Evolutionary conservation across 768 basidiomycete genomes (phyloP).

Genomic region (Phanerochaete sordida): DNA sequence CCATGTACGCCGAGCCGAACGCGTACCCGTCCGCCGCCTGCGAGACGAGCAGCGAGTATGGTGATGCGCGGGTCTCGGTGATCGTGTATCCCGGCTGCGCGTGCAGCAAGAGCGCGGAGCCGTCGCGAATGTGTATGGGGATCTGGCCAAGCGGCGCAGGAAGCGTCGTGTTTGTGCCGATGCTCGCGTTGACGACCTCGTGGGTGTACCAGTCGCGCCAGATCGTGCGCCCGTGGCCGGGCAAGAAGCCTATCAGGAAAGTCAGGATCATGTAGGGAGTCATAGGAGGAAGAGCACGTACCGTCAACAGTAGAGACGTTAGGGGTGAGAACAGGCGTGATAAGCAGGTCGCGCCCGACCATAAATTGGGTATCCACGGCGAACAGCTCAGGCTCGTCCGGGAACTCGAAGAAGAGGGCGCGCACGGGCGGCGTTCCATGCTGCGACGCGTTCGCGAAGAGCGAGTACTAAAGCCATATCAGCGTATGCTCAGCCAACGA

Average conservation of each 20-base stretch:
- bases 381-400: constrained; percentile 62
- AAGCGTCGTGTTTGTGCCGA: constrained; percentile 45
- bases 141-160: constrained; percentile 72
- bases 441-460: constrained; percentile 66
- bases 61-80: constrained; percentile 10
- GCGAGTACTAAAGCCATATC: constrained; percentile 50
- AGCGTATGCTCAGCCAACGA: not conserved
- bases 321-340: constrained; percentile 71
- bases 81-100: constrained; percentile 62
- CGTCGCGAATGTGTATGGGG: constrained; percentile 70
- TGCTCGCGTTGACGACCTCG: constrained; percentile 41
- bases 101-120: constrained; percentile 62
- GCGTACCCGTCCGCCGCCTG: constrained; percentile 46
- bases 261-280: not conserved
- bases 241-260: constrained; percentile 51
- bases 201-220: constrained; percentile 81
- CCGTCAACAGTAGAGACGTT: constrained; percentile 68
- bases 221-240: constrained; percentile 50
- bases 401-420: constrained; percentile 78
- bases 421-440: constrained; percentile 68
- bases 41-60: constrained; percentile 46
- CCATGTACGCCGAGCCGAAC: constrained; percentile 61
- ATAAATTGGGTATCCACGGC: constrained; percentile 67
- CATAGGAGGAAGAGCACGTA: constrained; percentile 21
- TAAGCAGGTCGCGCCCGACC: constrained; percentile 64